phyloP scores from a whole-genome alignment of 2,329 filamentous ascomycete genomes.

The Sporothrix curviconia region DNA sequence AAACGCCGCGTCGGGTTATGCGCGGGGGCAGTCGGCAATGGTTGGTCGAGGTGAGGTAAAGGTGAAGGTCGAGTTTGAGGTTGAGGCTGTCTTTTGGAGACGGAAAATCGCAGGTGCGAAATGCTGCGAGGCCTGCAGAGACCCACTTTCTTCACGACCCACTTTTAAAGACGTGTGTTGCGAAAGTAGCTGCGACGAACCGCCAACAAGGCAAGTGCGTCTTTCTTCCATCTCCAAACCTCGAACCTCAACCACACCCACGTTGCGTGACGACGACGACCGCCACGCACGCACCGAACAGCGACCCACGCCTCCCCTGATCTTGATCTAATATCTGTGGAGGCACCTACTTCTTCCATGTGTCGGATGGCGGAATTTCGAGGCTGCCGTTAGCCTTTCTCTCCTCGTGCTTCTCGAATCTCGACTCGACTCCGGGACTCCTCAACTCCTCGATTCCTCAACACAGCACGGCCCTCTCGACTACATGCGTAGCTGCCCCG shows the following conservation, averaged over 20 bases:
- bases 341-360: neutral
- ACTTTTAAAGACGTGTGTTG: conserved; percentile 1
- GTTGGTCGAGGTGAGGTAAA: neutral
- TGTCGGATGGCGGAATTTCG: neutral
- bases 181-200: neutral
- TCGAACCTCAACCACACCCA: neutral
- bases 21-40: too few relatives aligned
- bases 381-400: neutral
- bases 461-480: neutral
- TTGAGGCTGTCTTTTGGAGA: too few relatives aligned
- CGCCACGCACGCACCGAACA: neutral
- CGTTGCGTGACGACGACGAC: neutral
- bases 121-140: neutral
- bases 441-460: neutral
- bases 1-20: neutral
- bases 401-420: neutral
- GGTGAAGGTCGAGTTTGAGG: neutral
- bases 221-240: neutral
- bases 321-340: neutral
- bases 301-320: too few relatives aligned
- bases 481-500: too few relatives aligned
- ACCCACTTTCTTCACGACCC: neutral
- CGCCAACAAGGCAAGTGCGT: neutral
- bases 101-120: too few relatives aligned
- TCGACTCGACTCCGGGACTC: too few relatives aligned